Evolutionary conservation across 495 filamentous ascomycete species (phyloP).

Genomic region (Trichoderma orchidacearum): DNA sequence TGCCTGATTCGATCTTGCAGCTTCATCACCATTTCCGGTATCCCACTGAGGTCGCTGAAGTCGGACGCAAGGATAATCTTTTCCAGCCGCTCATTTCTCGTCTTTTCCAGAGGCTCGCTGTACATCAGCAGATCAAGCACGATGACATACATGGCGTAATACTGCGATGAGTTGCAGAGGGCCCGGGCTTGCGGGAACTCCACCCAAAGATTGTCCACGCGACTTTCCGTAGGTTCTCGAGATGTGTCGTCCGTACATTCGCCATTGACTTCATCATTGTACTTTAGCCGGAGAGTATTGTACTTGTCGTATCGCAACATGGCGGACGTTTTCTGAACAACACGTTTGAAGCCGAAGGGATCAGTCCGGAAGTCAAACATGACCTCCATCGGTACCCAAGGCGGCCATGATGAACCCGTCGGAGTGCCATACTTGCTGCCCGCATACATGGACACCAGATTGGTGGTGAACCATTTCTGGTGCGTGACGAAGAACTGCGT

Average conservation of each 20-base stretch:
- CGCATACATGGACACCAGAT: constrained; percentile 81
- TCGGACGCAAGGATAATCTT: constrained; percentile 99
- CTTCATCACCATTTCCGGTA: constrained; percentile 83
- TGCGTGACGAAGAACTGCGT: constrained; percentile 96
- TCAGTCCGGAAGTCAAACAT: constrained; percentile 92
- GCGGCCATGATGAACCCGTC: constrained; percentile 78
- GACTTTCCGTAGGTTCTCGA: constrained; percentile 49
- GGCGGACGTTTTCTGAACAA: constrained; percentile 89
- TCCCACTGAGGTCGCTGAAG: constrained; percentile 91
- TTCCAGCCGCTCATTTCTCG: constrained; percentile 80
- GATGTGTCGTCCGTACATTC: constrained; percentile 21
- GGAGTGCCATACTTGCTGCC: constrained; percentile 85
- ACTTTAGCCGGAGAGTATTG: constrained; percentile 93
- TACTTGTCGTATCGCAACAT: constrained; percentile 93
- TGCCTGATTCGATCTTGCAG: constrained; percentile 87
- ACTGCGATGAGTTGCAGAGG: constrained; percentile 89
- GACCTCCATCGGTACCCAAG: constrained; percentile 93
- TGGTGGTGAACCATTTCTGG: constrained; percentile 66
- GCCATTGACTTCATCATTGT: constrained; percentile 82
- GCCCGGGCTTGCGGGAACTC: constrained; percentile 88
- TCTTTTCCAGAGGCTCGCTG: constrained; percentile 90
- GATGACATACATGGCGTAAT: constrained; percentile 95
- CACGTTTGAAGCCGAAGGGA: constrained; percentile 89
- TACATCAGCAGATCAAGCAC: constrained; percentile 90
- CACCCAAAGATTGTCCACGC: constrained; percentile 91